A percentile compares a stretch with the other conserved stretches of the same genome.
phyloP scores from a whole-genome alignment of 1,284 basidiomycete genomes.

The Anthracocystis panici-leucophaei region DNA sequence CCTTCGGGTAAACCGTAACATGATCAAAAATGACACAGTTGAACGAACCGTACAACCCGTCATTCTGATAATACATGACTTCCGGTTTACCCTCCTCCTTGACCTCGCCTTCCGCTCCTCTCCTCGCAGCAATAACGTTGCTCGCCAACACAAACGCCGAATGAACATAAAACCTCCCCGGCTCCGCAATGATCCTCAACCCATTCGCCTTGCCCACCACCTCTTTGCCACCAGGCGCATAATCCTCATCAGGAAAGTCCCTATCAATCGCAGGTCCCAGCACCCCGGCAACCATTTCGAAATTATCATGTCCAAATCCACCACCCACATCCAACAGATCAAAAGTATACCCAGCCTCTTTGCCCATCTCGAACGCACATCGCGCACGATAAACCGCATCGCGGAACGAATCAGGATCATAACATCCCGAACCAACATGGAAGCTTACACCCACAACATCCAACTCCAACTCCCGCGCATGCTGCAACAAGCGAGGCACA shows the following conservation, averaged over 20 bases:
- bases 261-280: conserved; percentile 80
- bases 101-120: conserved; percentile 31
- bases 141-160: conserved; percentile 90
- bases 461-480: conserved; percentile 83
- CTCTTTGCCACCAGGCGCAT: conserved; percentile 62
- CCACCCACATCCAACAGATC: conserved; percentile 91
- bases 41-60: conserved; percentile 86
- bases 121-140: conserved; percentile 86
- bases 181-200: conserved; percentile 92
- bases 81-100: conserved; percentile 42
- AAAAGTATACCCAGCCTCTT: conserved; percentile 84
- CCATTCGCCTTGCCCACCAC: conserved; percentile 72
- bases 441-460: conserved; percentile 95
- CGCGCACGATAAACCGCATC: conserved; percentile 89
- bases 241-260: conserved; percentile 81
- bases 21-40: conserved; percentile 97
- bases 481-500: conserved; percentile 83
- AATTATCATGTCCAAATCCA: conserved; percentile 91
- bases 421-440: conserved; percentile 97
- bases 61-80: conserved; percentile 70
- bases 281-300: conserved; percentile 83
- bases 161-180: conserved; percentile 94
- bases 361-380: conserved; percentile 87
- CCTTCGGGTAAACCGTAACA: conserved; percentile 85
- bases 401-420: conserved; percentile 87